These are phyloP conservation scores for Cladosporium sp. DNA, from an alignment of 2,329 filamentous ascomycete genomes.

Conservation along the genomic window DNA sequence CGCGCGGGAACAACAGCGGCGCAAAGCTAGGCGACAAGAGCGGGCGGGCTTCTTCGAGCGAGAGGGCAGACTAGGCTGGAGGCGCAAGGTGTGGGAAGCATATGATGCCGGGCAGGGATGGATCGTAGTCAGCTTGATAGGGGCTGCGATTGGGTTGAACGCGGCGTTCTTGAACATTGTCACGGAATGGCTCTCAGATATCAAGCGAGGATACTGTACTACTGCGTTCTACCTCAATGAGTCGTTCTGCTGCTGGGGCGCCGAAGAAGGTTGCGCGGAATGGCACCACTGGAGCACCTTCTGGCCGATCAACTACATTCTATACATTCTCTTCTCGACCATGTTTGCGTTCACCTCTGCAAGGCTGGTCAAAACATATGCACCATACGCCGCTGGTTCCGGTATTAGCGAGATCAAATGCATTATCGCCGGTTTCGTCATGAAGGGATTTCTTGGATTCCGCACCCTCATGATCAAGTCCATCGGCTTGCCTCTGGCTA, in stretches of 20 bases:
- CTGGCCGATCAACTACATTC: slow-evolving; percentile 72
- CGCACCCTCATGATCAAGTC: slow-evolving; percentile 95
- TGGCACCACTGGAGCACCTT: slow-evolving; percentile 88
- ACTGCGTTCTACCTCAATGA: slow-evolving; percentile 97
- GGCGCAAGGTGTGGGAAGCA: slow-evolving; percentile 73
- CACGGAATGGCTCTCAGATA: slow-evolving; percentile 93
- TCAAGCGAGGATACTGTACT: slow-evolving; percentile 92
- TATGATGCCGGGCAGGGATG: slow-evolving; percentile 97
- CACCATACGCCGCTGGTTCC: slow-evolving; percentile 91
- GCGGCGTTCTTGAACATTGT: slow-evolving; percentile 91
- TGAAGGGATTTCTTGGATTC: slow-evolving; percentile 94
- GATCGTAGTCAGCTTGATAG: slow-evolving; percentile 94
- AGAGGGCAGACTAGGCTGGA: slow-evolving; percentile 68
- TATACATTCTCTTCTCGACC: slow-evolving; percentile 77
- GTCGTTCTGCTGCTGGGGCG: slow-evolving; percentile 96
- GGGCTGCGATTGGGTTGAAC: slow-evolving; percentile 87
- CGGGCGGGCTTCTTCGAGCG: slow-evolving; percentile 68
- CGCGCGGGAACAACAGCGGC: slow-evolving; percentile 77
- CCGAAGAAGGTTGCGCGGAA: slow-evolving; percentile 79
- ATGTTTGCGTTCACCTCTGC: slow-evolving; percentile 79
- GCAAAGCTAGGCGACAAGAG: slow-evolving; percentile 69
- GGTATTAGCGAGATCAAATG: slow-evolving; percentile 99
- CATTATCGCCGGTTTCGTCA: slow-evolving; percentile 97
- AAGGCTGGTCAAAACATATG: slow-evolving; percentile 81
- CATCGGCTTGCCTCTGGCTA: slow-evolving; percentile 81